Percentiles rank a stretch among this genome's conserved stretches.
phyloP scores from a whole-genome alignment of 306 rosid species.

The Purshia tridentata region DNA sequence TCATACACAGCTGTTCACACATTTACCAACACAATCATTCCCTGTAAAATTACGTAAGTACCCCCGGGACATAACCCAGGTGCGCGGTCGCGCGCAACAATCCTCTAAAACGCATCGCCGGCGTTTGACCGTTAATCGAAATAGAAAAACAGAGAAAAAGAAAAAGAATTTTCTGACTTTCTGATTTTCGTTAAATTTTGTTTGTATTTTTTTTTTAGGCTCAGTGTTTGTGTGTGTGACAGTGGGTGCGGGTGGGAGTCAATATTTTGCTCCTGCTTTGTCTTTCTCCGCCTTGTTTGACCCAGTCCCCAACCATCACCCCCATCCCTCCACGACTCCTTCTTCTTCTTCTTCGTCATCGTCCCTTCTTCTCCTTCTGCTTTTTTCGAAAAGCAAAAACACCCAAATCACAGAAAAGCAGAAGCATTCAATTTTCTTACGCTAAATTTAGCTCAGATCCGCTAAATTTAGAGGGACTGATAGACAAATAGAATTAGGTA shows the following conservation, averaged over 20 bases:
- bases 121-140: conserved; percentile 36
- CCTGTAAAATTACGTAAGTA: not conserved
- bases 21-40: conserved; percentile 29
- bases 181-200: not conserved
- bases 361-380: not conserved
- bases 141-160: not conserved
- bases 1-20: conserved; percentile 34
- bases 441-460: conserved; percentile 51
- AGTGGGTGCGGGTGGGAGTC: conserved; percentile 8
- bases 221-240: conserved; percentile 2
- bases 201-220: not conserved
- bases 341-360: not conserved
- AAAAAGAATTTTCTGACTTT: not conserved
- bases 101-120: conserved; percentile 23
- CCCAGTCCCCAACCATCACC: conserved; percentile 40
- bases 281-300: conserved; percentile 56
- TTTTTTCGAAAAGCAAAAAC: not conserved
- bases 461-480: conserved; percentile 26
- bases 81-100: too few species aligned
- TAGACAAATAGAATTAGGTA: conserved; percentile 16
- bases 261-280: not conserved
- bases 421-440: not conserved
- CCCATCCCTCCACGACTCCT: too few species aligned
- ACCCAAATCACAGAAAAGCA: not conserved
- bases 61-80: not conserved